Evolutionary conservation across 192 early-diverging fungal species (phyloP).

Genomic region (Irineochytrium annulatum): DNA sequence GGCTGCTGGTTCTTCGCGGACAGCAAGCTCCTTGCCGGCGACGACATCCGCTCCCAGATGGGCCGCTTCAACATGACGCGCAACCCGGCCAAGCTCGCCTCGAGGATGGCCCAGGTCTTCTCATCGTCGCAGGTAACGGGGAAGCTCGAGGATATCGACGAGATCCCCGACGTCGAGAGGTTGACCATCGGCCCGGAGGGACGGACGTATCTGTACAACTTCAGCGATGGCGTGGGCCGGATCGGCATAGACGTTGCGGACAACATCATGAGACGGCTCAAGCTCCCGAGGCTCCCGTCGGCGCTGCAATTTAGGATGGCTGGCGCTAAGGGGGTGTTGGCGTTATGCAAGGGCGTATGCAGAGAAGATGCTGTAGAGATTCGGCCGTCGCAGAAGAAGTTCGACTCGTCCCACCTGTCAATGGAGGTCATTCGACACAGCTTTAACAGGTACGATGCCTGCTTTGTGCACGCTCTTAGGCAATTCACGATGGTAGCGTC

Average conservation of each 20-base stretch:
- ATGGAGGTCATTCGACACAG: no score
- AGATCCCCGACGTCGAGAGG: constrained; percentile 54
- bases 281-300: no score
- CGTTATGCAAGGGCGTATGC: no score
- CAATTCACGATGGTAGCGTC: no score
- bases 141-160: constrained; percentile 37
- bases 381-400: no score
- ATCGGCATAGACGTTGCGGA: constrained; percentile 49
- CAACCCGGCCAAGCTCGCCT: constrained; percentile 65
- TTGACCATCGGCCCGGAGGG: no score
- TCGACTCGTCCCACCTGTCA: no score
- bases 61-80: constrained; percentile 63
- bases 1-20: constrained; percentile 69
- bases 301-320: no score
- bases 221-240: constrained; percentile 73
- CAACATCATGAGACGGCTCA: constrained; percentile 16
- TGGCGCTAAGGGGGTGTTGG: no score
- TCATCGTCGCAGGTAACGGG: constrained; percentile 58
- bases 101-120: constrained; percentile 65
- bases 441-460: no score
- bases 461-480: no score
- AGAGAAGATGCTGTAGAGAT: no score
- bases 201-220: constrained; percentile 56
- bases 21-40: constrained; percentile 28
- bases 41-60: constrained; percentile 62